phyloP scores from a whole-genome alignment of 495 filamentous ascomycete genomes.

The Tuber indicum region DNA sequence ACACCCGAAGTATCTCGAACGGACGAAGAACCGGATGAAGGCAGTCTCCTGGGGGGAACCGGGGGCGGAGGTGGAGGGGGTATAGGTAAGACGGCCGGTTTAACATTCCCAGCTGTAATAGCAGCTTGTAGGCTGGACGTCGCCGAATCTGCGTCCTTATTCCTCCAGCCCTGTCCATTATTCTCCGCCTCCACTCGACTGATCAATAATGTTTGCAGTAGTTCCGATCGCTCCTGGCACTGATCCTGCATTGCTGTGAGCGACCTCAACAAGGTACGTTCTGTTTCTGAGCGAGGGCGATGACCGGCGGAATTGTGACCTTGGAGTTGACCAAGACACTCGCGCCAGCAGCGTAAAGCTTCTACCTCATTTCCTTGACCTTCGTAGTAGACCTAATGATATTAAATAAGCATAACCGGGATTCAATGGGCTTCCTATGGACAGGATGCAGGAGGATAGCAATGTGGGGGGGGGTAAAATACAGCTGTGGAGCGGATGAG shows the following conservation, averaged over 20 bases:
- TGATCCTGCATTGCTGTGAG: constrained; percentile 77
- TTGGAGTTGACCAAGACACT: constrained; percentile 83
- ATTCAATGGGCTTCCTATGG: not conserved
- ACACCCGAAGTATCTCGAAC: not conserved
- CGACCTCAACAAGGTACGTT: constrained; percentile 73
- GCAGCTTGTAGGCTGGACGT: not conserved
- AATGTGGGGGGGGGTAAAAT: constrained; percentile 13
- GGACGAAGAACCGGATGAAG: not conserved
- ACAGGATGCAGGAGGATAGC: not conserved
- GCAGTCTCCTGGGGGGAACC: constrained; percentile 40
- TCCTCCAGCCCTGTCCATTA: constrained; percentile 37
- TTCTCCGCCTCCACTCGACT: constrained; percentile 59
- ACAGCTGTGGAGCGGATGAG: constrained; percentile 89
- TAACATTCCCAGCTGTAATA: not conserved
- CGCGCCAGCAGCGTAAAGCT: constrained; percentile 85
- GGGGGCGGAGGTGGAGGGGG: constrained; percentile 61
- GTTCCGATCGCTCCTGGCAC: constrained; percentile 86
- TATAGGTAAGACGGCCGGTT: constrained; percentile 16
- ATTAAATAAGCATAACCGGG: constrained; percentile 12
- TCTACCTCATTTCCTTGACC: constrained; percentile 82
- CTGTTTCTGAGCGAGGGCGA: constrained; percentile 72
- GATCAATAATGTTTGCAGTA: constrained; percentile 71
- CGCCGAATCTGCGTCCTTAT: not conserved
- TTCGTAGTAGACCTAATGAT: constrained; percentile 37
- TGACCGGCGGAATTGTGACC: constrained; percentile 77